Evolutionary conservation across 768 basidiomycete genomes (phyloP), one percentile per base, ranked within the genome.

Genomic region (Agrocybe pediades): DNA sequence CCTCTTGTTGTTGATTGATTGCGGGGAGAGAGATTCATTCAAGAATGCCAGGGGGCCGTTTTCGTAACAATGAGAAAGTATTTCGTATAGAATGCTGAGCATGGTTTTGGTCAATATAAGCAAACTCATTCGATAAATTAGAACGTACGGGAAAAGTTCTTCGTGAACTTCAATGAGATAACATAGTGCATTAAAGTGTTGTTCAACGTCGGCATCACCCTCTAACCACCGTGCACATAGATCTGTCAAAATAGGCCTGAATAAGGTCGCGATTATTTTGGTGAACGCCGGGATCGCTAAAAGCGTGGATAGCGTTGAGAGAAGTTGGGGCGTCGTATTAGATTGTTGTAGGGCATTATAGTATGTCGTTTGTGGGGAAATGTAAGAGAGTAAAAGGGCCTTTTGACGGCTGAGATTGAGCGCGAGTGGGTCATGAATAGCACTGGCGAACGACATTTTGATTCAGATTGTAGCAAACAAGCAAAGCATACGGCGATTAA

Each of bases 191-290:
- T 78, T 71, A 43, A 69, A 56, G 46, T 66, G 69, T 61, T 81
- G 77, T 33, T 81, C 78, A 50, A 83, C 78, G 20, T 76, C 70
- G 27, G 78, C 64, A 54, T 78, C 69, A 30, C 75, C 62, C 17
- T 75, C 71, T 39, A 95, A 65, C 93, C 92, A 97, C 62, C 90
- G 71, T 3, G 89, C 89, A 62, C 86, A 87, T 21, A 98, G 71
- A 68, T 96, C 90, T 23, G 88, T 62, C 33, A 93, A 67, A 48
- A 98, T 69, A 3, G 95, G 95, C 56, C 88, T 74, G 71, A 90
- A 98, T 9, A 80, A 57, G 6, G 72, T 74, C 17, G 88, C 83
- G 54, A 98, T 75, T 11, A 73, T 62, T 25, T 79, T 62, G 0
- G 92, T 92, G 40, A 87, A 77, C 9, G 82, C 76, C 8, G 90